A percentile compares a stretch with the other conserved stretches of the same genome.
These are phyloP conservation scores for Teratosphaeria pseudoeucalypti DNA, from an alignment of 2,329 filamentous ascomycete species.

Conservation along the genomic window DNA sequence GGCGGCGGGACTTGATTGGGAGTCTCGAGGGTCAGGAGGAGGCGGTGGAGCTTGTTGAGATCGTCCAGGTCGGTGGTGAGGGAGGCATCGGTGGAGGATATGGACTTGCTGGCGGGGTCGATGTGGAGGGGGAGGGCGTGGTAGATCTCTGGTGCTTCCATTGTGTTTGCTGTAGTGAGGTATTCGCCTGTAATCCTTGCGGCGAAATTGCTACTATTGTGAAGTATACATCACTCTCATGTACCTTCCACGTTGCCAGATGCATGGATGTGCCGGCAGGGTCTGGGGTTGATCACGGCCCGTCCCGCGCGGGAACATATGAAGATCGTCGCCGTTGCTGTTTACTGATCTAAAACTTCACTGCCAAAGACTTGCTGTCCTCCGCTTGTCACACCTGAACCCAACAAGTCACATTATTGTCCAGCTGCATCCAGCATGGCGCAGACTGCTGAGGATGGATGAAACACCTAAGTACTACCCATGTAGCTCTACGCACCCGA, in stretches of 20 bases:
- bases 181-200: neutral
- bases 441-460: neutral
- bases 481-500: neutral
- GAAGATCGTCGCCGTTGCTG: neutral
- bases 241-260: neutral
- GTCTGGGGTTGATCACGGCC: neutral
- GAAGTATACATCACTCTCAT: too few relatives aligned
- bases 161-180: conserved; percentile 6
- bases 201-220: too few relatives aligned
- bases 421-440: neutral
- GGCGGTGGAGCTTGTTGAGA: conserved; percentile 70
- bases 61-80: conserved; percentile 46
- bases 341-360: neutral
- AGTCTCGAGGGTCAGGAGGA: conserved; percentile 53
- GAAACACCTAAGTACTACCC: neutral
- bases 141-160: conserved; percentile 51
- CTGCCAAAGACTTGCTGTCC: neutral
- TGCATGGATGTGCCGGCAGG: neutral
- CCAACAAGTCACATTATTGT: neutral
- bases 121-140: conserved; percentile 71
- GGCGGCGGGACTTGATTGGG: conserved; percentile 65
- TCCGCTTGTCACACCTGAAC: neutral
- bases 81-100: conserved; percentile 41
- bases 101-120: conserved; percentile 69
- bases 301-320: neutral